phyloP scores from a whole-genome alignment of 2,329 filamentous ascomycete genomes.

The Mycosphaerella arachidis region DNA sequence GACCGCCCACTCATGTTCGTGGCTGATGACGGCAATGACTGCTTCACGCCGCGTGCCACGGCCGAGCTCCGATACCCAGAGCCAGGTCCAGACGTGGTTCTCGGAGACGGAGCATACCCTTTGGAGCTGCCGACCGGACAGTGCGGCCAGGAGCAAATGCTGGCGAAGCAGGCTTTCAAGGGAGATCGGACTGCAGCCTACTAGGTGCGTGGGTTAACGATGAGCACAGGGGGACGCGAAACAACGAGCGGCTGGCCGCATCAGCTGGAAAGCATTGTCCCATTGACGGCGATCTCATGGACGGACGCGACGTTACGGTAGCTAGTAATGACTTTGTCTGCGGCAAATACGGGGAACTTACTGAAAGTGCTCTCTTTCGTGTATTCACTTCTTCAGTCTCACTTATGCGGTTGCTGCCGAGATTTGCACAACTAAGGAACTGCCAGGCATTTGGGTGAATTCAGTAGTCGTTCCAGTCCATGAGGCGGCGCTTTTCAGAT shows the following conservation, averaged over 20 bases:
- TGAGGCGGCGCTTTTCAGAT: too few species aligned
- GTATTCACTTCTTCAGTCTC: too few species aligned
- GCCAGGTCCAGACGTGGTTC: slow-evolving; percentile 41
- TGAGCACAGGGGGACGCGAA: background rate
- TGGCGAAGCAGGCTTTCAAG: slow-evolving; percentile 18
- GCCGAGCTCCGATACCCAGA: slow-evolving; percentile 43
- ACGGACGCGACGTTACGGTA: too few species aligned
- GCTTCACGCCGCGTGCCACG: slow-evolving; percentile 33
- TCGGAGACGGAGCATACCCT: slow-evolving; percentile 43
- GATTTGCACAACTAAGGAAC: too few species aligned
- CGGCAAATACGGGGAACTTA: too few species aligned
- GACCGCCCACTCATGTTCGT: slow-evolving; percentile 40
- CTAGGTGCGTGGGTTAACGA: background rate
- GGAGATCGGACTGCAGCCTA: background rate
- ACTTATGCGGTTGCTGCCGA: too few species aligned
- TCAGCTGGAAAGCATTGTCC: background rate
- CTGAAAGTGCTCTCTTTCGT: too few species aligned
- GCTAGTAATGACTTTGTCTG: too few species aligned
- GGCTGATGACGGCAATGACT: slow-evolving; percentile 40
- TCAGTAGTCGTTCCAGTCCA: too few species aligned
- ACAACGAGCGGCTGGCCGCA: background rate
- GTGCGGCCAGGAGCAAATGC: slow-evolving; percentile 16
- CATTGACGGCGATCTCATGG: background rate
- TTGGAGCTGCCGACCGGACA: slow-evolving; percentile 35
- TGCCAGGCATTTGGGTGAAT: too few species aligned